These are phyloP conservation scores for Aegilops longissima DNA, from an alignment of 176 grass and related monocot species.

Conservation along the genomic window DNA sequence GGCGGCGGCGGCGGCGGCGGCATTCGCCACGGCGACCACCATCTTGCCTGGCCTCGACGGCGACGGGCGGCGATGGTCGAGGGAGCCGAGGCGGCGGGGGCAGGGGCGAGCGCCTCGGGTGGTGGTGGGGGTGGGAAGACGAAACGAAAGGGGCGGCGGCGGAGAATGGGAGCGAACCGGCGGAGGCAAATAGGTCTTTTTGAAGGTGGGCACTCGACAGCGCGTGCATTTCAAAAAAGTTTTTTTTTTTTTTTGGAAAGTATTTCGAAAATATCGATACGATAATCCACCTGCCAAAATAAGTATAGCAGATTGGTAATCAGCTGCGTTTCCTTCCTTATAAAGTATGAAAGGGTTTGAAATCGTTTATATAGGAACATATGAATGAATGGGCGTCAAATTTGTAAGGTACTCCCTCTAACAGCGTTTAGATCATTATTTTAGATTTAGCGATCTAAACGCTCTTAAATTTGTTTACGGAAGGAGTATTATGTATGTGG, in stretches of 20 bases:
- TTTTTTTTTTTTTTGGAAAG: background rate
- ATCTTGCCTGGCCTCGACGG: background rate
- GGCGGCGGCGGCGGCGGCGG: background rate
- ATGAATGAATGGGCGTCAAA: no score
- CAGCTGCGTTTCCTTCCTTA: background rate
- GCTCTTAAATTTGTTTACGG: no score
- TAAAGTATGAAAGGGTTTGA: no score
- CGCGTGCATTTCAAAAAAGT: slow-evolving; percentile 3
- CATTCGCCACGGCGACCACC: slow-evolving; percentile 30
- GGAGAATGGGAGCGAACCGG: background rate
- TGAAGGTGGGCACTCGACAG: background rate
- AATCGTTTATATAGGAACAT: no score
- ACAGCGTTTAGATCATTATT: no score
- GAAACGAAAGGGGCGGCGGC: background rate
- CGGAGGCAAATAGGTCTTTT: background rate
- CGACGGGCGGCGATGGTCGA: background rate
- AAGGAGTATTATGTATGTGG: no score
- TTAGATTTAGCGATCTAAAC: no score
- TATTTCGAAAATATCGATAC: background rate
- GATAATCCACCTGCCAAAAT: background rate
- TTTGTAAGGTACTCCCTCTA: no score
- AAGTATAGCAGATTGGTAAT: background rate
- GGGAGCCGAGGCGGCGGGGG: background rate
- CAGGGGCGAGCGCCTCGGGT: background rate
- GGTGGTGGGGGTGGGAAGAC: background rate